Conservation (phyloP, 2,329 filamentous ascomycete species). For the Geoglossum cookeanum region DNA sequence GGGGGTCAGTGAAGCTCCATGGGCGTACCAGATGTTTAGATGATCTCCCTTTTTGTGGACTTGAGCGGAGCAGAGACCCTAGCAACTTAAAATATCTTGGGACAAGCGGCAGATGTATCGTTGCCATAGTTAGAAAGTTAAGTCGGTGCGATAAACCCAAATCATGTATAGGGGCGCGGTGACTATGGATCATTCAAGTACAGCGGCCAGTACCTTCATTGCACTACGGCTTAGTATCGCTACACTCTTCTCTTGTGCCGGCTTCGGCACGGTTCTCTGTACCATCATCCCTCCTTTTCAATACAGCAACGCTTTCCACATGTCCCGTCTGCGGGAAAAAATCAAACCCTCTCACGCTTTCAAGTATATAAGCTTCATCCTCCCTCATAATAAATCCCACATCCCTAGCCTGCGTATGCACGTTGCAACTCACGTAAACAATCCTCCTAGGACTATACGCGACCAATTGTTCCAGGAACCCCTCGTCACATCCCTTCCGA, state of each 20-base stretch:
- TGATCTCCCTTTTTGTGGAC: not conserved
- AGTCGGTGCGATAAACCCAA: not conserved
- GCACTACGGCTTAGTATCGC: not conserved
- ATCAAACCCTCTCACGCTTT: slow-evolving; percentile 82
- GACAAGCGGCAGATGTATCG: not conserved
- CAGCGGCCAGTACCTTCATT: not conserved
- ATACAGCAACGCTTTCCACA: slow-evolving; percentile 44
- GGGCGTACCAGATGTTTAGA: not conserved
- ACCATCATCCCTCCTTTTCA: slow-evolving; percentile 18
- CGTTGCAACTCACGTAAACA: slow-evolving; percentile 92
- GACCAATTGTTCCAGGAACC: slow-evolving; percentile 67
- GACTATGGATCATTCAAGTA: not conserved
- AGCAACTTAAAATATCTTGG: not conserved
- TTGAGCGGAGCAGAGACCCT: not conserved
- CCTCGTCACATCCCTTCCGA: slow-evolving; percentile 77
- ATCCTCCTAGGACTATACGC: slow-evolving; percentile 59
- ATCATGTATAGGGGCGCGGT: not conserved
- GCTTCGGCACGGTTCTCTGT: too few relatives aligned
- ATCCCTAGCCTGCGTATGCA: slow-evolving; percentile 91
- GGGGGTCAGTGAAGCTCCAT: slow-evolving; percentile 43
- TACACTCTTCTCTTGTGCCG: not conserved
- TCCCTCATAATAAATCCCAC: slow-evolving; percentile 74
- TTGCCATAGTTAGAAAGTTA: not conserved
- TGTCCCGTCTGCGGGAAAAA: slow-evolving; percentile 82
- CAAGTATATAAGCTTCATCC: slow-evolving; percentile 54